Conservation (phyloP, 768 basidiomycete genomes). For the Lentinula sp. region DNA sequence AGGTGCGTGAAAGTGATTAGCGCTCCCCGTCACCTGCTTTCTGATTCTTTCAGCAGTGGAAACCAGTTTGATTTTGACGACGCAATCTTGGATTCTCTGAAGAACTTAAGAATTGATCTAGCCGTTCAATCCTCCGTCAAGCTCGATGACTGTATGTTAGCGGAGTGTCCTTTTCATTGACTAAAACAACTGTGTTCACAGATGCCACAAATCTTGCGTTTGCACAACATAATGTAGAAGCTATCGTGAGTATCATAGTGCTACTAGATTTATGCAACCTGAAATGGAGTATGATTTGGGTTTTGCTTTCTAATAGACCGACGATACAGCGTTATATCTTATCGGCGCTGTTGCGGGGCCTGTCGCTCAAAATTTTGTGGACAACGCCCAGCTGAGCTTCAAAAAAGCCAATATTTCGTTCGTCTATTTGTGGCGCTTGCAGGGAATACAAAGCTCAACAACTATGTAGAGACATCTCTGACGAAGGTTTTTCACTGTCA, state of each 20-base stretch:
- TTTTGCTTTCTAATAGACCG: slow-evolving; percentile 35
- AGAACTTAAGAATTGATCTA: slow-evolving; percentile 53
- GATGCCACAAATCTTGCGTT: slow-evolving; percentile 53
- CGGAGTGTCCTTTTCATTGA: background rate
- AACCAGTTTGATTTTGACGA: slow-evolving; percentile 55
- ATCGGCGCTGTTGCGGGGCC: slow-evolving; percentile 70
- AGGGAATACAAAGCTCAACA: background rate
- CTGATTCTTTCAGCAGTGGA: slow-evolving; percentile 34
- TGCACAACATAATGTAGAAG: slow-evolving; percentile 49
- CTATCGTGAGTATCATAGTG: slow-evolving; percentile 31
- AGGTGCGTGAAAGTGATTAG: slow-evolving; percentile 30
- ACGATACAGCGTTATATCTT: slow-evolving; percentile 55
- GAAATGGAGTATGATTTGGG: too few relatives aligned
- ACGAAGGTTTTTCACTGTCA: slow-evolving; percentile 58
- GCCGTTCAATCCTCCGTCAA: slow-evolving; percentile 45
- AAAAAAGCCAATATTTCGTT: slow-evolving; percentile 54
- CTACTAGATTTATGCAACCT: too few relatives aligned
- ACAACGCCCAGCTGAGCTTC: slow-evolving; percentile 48
- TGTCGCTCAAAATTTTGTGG: slow-evolving; percentile 58
- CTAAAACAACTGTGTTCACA: slow-evolving; percentile 14
- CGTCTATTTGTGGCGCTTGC: slow-evolving; percentile 3
- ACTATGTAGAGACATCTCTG: slow-evolving; percentile 37
- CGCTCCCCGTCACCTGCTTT: background rate
- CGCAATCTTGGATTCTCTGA: slow-evolving; percentile 59
- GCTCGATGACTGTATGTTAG: slow-evolving; percentile 58